Base-by-base conservation (phyloP, 768 basidiomycete genomes). In the Lentinula raphanica region DNA sequence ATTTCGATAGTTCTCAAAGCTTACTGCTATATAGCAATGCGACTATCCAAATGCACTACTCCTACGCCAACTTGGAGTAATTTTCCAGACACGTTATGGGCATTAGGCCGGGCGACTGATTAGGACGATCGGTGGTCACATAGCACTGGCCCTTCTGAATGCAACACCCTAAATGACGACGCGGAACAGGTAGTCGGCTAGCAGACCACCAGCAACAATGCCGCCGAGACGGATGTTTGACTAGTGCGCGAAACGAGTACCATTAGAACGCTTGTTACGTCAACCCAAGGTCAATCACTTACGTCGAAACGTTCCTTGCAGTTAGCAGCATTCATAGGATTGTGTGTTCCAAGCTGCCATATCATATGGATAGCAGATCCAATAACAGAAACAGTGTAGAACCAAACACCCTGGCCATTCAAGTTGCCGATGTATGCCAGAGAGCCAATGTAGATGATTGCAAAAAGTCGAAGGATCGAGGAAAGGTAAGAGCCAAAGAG, bases 401-500 rank as follows among this genome's bases (percentile, higher is more conserved):
- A 68, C 11, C 55, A 49, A 35, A 56, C 48, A 1, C 65, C 60
- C n/a, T 69, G 68, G 11, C 44, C 31, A 51, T 71, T 72, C 44
- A 69, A 54, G 32, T 67, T 21, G 3, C 70, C 71, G 5, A 68
- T 67, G 39, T 63, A 21, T 15, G 64, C 46, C 8, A 76, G 58
- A 17, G 64, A 61, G 19, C 51, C 42, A 21, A 72, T 53, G 23
- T 73, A 63, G 1, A 64, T 15, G 9, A 54, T 40, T 0, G 66
- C 69, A 60, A 86, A 80, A 21, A 69, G 58, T 12, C 74, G 63
- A 13, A 85, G 72, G 54, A 84, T 72, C 2, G 72, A 70, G 36
- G 73, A 70, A 25, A 80, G 73, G 29, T 70, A 65, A 13, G 68
- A 64, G 19, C 78, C 81, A 66, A 86, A 86, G 19, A 84, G 74